Evolutionary conservation across 2,329 filamentous ascomycete species (phyloP), one percentile per base, ranked within the genome.

Genomic region (Ustilaginoidea virens): DNA sequence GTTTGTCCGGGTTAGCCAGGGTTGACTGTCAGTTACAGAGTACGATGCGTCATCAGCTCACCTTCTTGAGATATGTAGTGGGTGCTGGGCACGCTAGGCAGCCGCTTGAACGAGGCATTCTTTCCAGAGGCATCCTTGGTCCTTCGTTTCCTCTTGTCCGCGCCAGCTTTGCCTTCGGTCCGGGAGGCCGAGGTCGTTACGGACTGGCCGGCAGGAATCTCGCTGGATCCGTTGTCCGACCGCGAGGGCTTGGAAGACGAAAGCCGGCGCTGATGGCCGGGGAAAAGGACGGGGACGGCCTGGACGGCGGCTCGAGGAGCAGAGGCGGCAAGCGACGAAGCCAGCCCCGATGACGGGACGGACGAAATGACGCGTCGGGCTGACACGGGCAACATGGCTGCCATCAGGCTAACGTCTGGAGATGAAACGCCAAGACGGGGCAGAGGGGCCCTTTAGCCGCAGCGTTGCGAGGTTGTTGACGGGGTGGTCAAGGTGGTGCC

Each of bases 41-140:
- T 16, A 8, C 17, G 12, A 5, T 24, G 7, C 8, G 14, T 12
- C 7, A 7, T 4, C 14, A 13, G 14, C 62, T 19, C 52, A 80
- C 77, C 71, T 53, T 72, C 65, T 46, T 73, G 66, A 29, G 71
- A 66, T 39, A 86, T 64, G 55, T 83, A 71, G 39, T 77, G 68
- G 27, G 80, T 85, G 49, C 69, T 78, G 31, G 79, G 79, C 24
- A 86, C 80, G 48, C 71, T 75, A 22, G 80, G 80, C 33, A 83
- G 61, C 40, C 71, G 71, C 29, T 58, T 60, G 39, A 66, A 55
- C 25, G 57, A 51, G 33, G 60, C 56, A 35, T 62, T 58, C 32
- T 46, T 48, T 11, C 54, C 53, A 11, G 56, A 49, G 32, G 49
- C 47, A 33, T 66, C 64, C 49, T 71, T 74, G 36, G 52, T 52